Conservation (phyloP, 2,329 filamentous ascomycete species). For the Colletotrichum coccodes region DNA sequence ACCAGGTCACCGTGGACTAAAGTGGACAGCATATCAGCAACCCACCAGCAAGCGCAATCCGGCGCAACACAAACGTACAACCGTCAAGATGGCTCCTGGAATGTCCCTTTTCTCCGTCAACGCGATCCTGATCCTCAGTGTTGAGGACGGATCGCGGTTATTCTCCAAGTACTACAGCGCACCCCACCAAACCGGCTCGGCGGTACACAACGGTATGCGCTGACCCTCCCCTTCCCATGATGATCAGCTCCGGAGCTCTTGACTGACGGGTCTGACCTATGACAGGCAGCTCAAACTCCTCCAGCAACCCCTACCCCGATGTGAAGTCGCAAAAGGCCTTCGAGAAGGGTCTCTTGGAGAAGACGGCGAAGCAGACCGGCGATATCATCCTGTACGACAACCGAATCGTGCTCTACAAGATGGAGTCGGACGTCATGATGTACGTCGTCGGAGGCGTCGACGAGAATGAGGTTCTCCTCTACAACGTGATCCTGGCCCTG, state of each 20-base stretch:
- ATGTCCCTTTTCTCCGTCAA: slow-evolving; percentile 82
- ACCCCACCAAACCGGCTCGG: slow-evolving; percentile 56
- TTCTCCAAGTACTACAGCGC: slow-evolving; percentile 83
- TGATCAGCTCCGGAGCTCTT: slow-evolving; percentile 1
- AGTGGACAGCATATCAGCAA: slow-evolving; percentile 16
- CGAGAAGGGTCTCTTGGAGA: slow-evolving; percentile 94
- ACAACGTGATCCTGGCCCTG: slow-evolving; percentile 92
- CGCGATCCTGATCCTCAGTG: slow-evolving; percentile 81
- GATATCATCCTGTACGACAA: slow-evolving; percentile 99
- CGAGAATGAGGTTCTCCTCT: slow-evolving; percentile 97
- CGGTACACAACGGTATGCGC: slow-evolving; percentile 38
- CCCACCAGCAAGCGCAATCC: slow-evolving; percentile 21
- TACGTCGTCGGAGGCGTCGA: slow-evolving; percentile 92
- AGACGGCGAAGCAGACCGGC: slow-evolving; percentile 94
- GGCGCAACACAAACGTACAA: slow-evolving; percentile 24
- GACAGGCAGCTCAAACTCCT: slow-evolving; percentile 33
- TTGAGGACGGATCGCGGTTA: slow-evolving; percentile 90
- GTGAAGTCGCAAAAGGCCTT: slow-evolving; percentile 96
- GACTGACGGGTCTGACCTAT: background rate
- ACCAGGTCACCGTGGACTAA: slow-evolving; percentile 31
- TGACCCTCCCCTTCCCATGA: slow-evolving; percentile 21
- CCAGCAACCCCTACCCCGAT: slow-evolving; percentile 82
- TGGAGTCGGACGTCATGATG: slow-evolving; percentile 95
- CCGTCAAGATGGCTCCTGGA: slow-evolving; percentile 72
- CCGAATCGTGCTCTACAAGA: slow-evolving; percentile 96